These are phyloP conservation scores for Cephaloascus albidus DNA, from an alignment of 805 yeast genomes.

Conservation along the genomic window DNA sequence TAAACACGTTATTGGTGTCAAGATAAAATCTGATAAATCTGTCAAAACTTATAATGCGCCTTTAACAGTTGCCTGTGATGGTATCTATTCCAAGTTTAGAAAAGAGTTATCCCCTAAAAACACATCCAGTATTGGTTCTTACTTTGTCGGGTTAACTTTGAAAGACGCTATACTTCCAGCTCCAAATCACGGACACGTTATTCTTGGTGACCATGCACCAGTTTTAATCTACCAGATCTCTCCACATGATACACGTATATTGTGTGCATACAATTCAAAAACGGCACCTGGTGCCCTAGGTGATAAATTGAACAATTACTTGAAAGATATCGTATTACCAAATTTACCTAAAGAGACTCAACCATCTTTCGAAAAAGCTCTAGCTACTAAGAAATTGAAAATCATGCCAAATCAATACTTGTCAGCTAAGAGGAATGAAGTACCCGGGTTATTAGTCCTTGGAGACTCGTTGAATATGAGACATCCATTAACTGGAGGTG, in stretches of 20 bases:
- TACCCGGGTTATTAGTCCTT: slow-evolving; percentile 69
- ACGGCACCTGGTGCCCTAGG: slow-evolving; percentile 59
- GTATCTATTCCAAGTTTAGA: slow-evolving; percentile 89
- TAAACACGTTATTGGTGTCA: slow-evolving; percentile 65
- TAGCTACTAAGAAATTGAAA: slow-evolving; percentile 46
- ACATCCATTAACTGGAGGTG: slow-evolving; percentile 98
- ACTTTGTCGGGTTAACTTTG: slow-evolving; percentile 79
- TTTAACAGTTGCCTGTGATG: slow-evolving; percentile 79
- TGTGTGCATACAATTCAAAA: slow-evolving; percentile 75
- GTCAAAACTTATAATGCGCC: slow-evolving; percentile 42
- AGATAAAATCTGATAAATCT: slow-evolving; percentile 38
- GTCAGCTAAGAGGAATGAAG: slow-evolving; percentile 62
- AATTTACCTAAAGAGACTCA: slow-evolving; percentile 53
- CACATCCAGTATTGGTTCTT: slow-evolving; percentile 65
- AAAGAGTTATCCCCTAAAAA: slow-evolving; percentile 54
- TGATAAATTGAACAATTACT: slow-evolving; percentile 51
- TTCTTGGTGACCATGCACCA: slow-evolving; percentile 82
- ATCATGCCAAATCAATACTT: slow-evolving; percentile 93
- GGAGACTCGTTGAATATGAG: slow-evolving; percentile 98
- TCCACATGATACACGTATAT: slow-evolving; percentile 72
- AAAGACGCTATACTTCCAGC: slow-evolving; percentile 68
- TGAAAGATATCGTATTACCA: slow-evolving; percentile 53
- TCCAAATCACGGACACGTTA: slow-evolving; percentile 79
- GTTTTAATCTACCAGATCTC: slow-evolving; percentile 83
- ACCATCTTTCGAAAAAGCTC: slow-evolving; percentile 63